These are phyloP conservation scores for Coemansia sp. DNA, from an alignment of 192 early-diverging fungal species.

Conservation along the genomic window DNA sequence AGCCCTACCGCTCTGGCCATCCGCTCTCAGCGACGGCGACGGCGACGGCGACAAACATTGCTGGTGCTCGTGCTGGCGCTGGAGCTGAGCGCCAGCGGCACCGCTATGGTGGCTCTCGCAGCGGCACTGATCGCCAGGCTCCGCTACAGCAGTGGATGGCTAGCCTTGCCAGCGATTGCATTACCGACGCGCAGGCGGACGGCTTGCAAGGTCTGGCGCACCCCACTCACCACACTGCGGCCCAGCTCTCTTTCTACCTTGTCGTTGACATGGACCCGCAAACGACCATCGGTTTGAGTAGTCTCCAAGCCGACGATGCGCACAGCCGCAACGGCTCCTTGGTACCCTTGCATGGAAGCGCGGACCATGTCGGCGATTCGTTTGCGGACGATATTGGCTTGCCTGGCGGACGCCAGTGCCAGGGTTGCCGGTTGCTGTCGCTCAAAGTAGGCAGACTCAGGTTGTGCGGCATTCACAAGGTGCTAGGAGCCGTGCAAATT, in stretches of 20 bases:
- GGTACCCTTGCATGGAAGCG: constrained; percentile 15
- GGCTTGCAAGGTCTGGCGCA: constrained; percentile 4
- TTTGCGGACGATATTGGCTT: not conserved
- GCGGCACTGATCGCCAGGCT: not conserved
- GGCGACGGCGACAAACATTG: constrained; percentile 6
- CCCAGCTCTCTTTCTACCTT: constrained; percentile 51
- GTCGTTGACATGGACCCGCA: constrained; percentile 56
- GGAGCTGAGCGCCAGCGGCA: not conserved
- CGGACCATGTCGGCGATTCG: not conserved
- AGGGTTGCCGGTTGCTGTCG: constrained; percentile 17
- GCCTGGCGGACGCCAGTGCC: constrained; percentile 26
- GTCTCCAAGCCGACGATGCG: constrained; percentile 20
- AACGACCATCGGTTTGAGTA: constrained; percentile 36
- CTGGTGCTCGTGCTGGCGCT: not conserved
- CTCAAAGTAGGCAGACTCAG: constrained; percentile 2
- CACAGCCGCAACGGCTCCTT: constrained; percentile 51
- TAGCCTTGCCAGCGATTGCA: constrained; percentile 22
- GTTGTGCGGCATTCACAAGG: constrained; percentile 43
- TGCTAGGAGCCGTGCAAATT: constrained; percentile 26
- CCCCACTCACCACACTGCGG: not conserved
- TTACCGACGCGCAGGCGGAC: constrained; percentile 29
- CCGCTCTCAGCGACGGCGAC: not conserved
- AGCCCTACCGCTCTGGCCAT: not conserved
- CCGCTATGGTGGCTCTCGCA: not conserved
- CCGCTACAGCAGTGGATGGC: constrained; percentile 51